Evolutionary conservation across 2,329 filamentous ascomycete species (phyloP).

Genomic region (Ophiocordyceps camponoti-leonardi): DNA sequence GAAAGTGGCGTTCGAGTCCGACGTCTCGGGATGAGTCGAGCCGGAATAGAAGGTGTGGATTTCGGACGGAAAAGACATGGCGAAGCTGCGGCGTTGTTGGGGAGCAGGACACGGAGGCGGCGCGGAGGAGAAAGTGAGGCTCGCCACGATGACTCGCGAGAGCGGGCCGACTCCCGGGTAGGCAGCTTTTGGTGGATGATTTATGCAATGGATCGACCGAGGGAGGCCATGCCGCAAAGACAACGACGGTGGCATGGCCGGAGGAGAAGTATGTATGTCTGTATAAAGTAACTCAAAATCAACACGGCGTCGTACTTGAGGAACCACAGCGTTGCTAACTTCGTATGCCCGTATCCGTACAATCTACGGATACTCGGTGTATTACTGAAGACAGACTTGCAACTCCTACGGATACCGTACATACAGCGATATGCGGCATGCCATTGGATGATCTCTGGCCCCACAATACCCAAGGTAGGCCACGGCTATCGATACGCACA

Average conservation of each 20-base stretch:
- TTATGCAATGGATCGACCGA: too few species aligned
- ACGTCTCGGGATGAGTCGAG: constrained; percentile 39
- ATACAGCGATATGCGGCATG: not conserved
- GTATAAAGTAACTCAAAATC: not conserved
- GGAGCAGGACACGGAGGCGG: not conserved
- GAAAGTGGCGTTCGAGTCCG: constrained; percentile 45
- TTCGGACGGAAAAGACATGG: constrained; percentile 18
- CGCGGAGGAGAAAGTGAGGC: not conserved
- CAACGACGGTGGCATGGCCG: too few species aligned
- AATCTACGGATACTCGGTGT: too few species aligned
- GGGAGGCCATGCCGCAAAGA: too few species aligned
- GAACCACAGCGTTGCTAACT: not conserved
- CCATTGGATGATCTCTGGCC: too few species aligned
- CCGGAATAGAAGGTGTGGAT: constrained; percentile 62
- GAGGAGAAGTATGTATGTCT: too few species aligned
- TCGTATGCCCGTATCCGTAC: not conserved
- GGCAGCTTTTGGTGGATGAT: not conserved
- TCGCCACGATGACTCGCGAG: not conserved
- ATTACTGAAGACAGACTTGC: too few species aligned
- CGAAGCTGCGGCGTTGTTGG: not conserved
- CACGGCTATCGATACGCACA: not conserved
- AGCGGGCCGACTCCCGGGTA: not conserved
- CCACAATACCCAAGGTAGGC: too few species aligned
- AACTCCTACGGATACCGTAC: too few species aligned
- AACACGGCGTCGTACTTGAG: not conserved